phyloP scores from a whole-genome alignment of 2,329 filamentous ascomycete genomes.

The Trichoderma citrinoviride region DNA sequence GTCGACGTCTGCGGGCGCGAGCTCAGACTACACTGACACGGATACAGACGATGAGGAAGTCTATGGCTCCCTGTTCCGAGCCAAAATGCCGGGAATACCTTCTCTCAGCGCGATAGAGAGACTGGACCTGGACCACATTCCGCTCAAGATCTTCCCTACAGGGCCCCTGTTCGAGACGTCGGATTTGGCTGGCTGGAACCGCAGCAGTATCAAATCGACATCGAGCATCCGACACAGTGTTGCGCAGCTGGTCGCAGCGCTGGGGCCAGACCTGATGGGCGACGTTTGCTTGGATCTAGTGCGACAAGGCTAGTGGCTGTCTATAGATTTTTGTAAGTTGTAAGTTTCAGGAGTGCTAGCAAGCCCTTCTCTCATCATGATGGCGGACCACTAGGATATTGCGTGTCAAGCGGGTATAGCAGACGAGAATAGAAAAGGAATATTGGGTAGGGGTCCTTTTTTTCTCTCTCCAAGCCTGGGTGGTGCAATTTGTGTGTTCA shows the following conservation, averaged over 20 bases:
- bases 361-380: not conserved
- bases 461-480: no score
- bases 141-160: slow-evolving; percentile 47
- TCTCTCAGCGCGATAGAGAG: slow-evolving; percentile 51
- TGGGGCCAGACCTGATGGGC: slow-evolving; percentile 59
- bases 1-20: not conserved
- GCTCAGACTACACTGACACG: slow-evolving; percentile 17
- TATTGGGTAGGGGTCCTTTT: no score
- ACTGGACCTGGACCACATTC: slow-evolving; percentile 59
- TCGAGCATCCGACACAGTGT: slow-evolving; percentile 59
- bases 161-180: slow-evolving; percentile 43
- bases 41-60: slow-evolving; percentile 28
- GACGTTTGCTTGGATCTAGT: slow-evolving; percentile 59
- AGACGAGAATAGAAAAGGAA: no score
- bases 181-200: slow-evolving; percentile 60
- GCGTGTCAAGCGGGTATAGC: no score
- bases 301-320: not conserved
- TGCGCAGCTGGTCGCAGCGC: slow-evolving; percentile 63
- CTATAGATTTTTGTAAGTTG: not conserved
- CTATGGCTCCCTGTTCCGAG: slow-evolving; percentile 50
- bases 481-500: no score
- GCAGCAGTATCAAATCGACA: slow-evolving; percentile 48
- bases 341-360: not conserved
- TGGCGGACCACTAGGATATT: not conserved
- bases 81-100: slow-evolving; percentile 66